Evolutionary conservation across 2,329 filamentous ascomycete species (phyloP), one percentile per base, ranked within the genome.

Genomic region (Beauveria brongniartii): DNA sequence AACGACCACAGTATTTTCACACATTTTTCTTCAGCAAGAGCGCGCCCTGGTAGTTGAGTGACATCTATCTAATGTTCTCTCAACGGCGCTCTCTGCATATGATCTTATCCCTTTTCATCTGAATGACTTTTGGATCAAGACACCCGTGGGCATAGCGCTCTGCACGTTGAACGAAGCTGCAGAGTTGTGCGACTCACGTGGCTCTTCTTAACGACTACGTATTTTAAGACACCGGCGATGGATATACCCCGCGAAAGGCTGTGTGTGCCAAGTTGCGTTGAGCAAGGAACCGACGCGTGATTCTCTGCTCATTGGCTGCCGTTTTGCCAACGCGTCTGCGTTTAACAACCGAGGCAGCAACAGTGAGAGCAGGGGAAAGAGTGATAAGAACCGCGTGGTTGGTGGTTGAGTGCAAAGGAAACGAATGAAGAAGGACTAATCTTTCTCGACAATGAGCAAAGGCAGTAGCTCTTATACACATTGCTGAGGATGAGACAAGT

Each of bases 181-280:
- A 20, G 51, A 72, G 66, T 67, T 56, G 67, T 65, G 61, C 64
- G 64, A 70, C 70, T 72, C 67, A 72, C 68, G 64, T 72, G 69
- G 70, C 69, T 72, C 72, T 72, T 70, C 65, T 68, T 69, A 65
- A 70, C 69, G 66, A 68, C 62, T 64, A 72, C 69, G 68, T 58
- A 69, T 66, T 69, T 66, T 66, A 71, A 67, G 71, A 70, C 73
- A 73, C 70, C 70, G 71, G 72, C 71, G 73, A 74, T 72, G 73
- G 73, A 74, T 74, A 74, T 74, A 74, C 73, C 73, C 72, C 70
- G 69, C 68, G 72, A 73, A 69, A 53, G 56, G 70, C 71, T 71
- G 68, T 70, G 71, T 70, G 71, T 73, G 60, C 53, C 51, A 55
- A 54, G 58, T 55, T 61, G 58, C 55, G 58, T 61, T 61, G 58